These are phyloP conservation scores for Coemansia sp. DNA, from an alignment of 192 early-diverging fungal species.

Conservation along the genomic window DNA sequence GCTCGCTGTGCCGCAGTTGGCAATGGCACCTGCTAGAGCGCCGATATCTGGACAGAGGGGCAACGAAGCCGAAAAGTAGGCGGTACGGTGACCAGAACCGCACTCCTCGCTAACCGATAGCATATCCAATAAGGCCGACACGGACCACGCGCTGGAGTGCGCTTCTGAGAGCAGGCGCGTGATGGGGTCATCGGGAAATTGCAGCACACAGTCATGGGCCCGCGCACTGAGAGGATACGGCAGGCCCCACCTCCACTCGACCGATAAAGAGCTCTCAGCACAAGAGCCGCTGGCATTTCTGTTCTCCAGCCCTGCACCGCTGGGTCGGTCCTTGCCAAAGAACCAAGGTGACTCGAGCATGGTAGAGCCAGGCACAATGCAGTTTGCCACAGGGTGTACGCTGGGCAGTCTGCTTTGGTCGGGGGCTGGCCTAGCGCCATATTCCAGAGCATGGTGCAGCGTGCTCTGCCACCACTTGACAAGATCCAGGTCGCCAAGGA, in stretches of 20 bases:
- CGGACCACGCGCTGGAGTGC: slow-evolving; percentile 38
- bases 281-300: neutral
- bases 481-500: slow-evolving; percentile 62
- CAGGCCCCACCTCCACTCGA: slow-evolving; percentile 43
- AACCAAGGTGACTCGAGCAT: slow-evolving; percentile 20
- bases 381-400: slow-evolving; percentile 10
- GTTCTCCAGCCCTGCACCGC: neutral
- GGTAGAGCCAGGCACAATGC: slow-evolving; percentile 34
- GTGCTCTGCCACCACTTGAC: slow-evolving; percentile 77
- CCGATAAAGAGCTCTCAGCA: neutral
- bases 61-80: slow-evolving; percentile 56
- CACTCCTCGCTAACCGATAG: slow-evolving; percentile 73
- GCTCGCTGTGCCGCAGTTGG: slow-evolving; percentile 5
- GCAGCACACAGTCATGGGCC: slow-evolving; percentile 45
- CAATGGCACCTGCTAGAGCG: neutral
- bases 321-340: slow-evolving; percentile 5
- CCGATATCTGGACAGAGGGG: slow-evolving; percentile 5
- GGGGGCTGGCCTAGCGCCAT: neutral
- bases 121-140: slow-evolving; percentile 65
- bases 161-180: slow-evolving; percentile 43
- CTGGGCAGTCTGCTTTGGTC: slow-evolving; percentile 10
- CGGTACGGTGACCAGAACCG: slow-evolving; percentile 65
- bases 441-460: slow-evolving; percentile 18
- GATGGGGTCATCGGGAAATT: slow-evolving; percentile 52
- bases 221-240: slow-evolving; percentile 16